Conservation (phyloP, 306 rosid species). For the Trifolium pratense region DNA sequence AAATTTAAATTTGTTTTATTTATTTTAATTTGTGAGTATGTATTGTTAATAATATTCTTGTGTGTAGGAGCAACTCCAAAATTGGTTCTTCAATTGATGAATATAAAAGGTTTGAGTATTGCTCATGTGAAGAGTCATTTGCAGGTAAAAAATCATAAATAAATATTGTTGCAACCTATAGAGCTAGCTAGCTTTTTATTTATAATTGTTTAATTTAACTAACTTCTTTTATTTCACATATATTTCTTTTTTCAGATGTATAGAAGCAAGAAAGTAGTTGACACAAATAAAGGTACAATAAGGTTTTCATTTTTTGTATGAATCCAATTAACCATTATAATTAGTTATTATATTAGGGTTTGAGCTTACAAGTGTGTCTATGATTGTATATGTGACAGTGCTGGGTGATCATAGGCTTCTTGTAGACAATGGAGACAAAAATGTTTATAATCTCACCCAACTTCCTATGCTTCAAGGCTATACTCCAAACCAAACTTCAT, state of each 20-base stretch:
- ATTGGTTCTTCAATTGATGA: constrained; percentile 96
- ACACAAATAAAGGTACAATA: constrained; percentile 70
- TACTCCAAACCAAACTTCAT: constrained; percentile 55
- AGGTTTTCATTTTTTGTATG: not conserved
- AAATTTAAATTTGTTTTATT: not conserved
- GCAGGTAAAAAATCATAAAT: constrained; percentile 58
- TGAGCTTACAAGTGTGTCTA: constrained; percentile 15
- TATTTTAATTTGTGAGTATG: not conserved
- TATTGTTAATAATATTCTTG: constrained; percentile 28
- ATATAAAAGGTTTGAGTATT: constrained; percentile 85
- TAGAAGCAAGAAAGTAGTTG: constrained; percentile 83
- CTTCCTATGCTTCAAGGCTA: constrained; percentile 89
- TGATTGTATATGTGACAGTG: constrained; percentile 43
- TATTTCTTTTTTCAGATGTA: constrained; percentile 62
- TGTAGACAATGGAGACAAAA: constrained; percentile 72
- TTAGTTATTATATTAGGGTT: constrained; percentile 44
- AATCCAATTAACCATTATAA: not conserved
- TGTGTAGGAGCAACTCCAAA: constrained; percentile 92
- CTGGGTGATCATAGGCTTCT: constrained; percentile 63
- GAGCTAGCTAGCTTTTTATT: not conserved
- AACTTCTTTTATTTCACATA: constrained; percentile 14
- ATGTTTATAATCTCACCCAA: constrained; percentile 79
- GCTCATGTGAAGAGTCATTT: constrained; percentile 99
- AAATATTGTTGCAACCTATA: not conserved
- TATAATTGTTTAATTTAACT: not conserved